Conservation (phyloP, 192 early-diverging fungal genomes). For the Helicostylum pulchrum region DNA sequence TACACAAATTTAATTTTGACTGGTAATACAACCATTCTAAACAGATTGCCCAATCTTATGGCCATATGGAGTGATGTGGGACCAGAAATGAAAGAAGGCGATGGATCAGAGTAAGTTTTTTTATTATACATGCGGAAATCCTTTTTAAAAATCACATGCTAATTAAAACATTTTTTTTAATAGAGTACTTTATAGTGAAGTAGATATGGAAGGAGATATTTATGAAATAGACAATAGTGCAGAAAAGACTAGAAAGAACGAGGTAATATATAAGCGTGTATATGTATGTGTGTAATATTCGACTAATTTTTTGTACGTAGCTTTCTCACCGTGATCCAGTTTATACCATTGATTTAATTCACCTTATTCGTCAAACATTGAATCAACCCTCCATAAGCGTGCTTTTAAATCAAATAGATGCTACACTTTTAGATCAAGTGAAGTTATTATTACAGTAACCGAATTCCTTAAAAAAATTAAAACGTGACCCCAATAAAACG, state of each 20-base stretch:
- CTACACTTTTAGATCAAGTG: constrained; percentile 38
- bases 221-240: constrained; percentile 44
- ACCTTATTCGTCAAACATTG: constrained; percentile 51
- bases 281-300: background rate
- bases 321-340: constrained; percentile 58
- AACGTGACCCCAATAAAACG: too few species aligned
- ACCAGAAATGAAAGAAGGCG: constrained; percentile 59
- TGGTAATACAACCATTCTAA: constrained; percentile 44
- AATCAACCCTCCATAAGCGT: constrained; percentile 33
- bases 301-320: constrained; percentile 9
- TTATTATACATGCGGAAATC: background rate
- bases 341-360: constrained; percentile 50
- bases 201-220: constrained; percentile 43
- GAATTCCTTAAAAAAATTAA: too few species aligned
- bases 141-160: background rate
- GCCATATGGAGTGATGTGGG: constrained; percentile 60
- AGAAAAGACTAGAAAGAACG: constrained; percentile 49
- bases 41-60: constrained; percentile 50
- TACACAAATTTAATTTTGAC: constrained; percentile 55
- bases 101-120: constrained; percentile 52
- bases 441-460: constrained; percentile 10
- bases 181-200: constrained; percentile 55
- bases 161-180: constrained; percentile 3
- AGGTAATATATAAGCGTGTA: constrained; percentile 21
- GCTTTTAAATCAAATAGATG: constrained; percentile 45